A percentile compares a stretch with the other conserved stretches of the same genome.
phyloP scores from a whole-genome alignment of 2,329 filamentous ascomycete genomes.

The Harringtonia lauricola region DNA sequence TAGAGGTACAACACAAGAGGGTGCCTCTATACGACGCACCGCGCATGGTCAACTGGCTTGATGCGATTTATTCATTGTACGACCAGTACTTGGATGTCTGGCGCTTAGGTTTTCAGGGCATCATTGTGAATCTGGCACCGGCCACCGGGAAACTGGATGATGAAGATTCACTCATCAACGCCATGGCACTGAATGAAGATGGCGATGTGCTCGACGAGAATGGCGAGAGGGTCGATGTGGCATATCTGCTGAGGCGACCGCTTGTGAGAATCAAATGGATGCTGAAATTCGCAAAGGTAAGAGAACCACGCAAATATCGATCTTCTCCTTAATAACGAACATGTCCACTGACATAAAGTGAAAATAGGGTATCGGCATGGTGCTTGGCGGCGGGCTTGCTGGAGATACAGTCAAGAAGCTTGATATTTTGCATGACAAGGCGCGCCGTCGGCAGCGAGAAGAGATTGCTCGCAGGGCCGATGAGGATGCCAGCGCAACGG shows the following conservation, averaged over 20 bases:
- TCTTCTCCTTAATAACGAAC: neutral
- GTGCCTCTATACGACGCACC: constrained; percentile 65
- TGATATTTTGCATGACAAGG: constrained; percentile 63
- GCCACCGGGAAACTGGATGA: constrained; percentile 42
- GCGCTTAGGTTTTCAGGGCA: constrained; percentile 87
- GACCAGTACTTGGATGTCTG: constrained; percentile 77
- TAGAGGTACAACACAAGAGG: constrained; percentile 69
- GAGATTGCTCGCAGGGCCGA: constrained; percentile 66
- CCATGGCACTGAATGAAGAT: constrained; percentile 48
- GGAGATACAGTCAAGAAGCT: constrained; percentile 51
- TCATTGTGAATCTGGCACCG: constrained; percentile 85
- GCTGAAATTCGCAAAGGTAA: constrained; percentile 67
- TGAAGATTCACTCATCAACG: constrained; percentile 47
- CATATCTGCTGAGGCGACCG: constrained; percentile 81
- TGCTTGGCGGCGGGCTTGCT: constrained; percentile 40
- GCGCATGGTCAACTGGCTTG: constrained; percentile 69
- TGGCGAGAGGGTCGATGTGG: constrained; percentile 87
- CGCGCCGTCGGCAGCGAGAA: constrained; percentile 53
- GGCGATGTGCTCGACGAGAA: constrained; percentile 60
- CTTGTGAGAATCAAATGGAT: constrained; percentile 82
- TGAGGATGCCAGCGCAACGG: constrained; percentile 75
- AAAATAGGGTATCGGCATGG: constrained; percentile 43
- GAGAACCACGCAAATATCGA: constrained; percentile 2
- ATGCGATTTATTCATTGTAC: constrained; percentile 68
- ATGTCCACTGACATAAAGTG: constrained; percentile 17